These are phyloP conservation scores for Fistulifera solaris DNA, from an alignment of 108 stramenopile genomes.

Conservation along the genomic window DNA sequence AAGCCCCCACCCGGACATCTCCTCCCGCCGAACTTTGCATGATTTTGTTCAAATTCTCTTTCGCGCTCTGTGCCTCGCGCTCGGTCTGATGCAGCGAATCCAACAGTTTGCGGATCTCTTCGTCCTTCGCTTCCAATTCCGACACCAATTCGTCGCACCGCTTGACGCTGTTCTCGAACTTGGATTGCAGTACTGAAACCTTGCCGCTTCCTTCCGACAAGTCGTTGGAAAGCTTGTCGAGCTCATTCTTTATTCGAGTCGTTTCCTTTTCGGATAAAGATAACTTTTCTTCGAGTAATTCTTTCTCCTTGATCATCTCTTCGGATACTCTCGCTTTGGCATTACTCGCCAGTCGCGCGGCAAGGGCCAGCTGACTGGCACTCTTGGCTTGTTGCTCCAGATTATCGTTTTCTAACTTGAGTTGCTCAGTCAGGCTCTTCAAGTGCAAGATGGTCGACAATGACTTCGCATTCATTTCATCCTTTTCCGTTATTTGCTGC, in stretches of 20 bases:
- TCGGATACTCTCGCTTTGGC: slow-evolving; percentile 68
- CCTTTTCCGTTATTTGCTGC: slow-evolving; percentile 75
- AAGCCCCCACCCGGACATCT: slow-evolving; percentile 21
- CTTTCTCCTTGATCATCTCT: slow-evolving; percentile 57
- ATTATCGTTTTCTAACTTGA: slow-evolving; percentile 52
- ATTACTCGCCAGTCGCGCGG: slow-evolving; percentile 73
- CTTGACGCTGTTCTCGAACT: slow-evolving; percentile 33
- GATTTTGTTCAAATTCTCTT: slow-evolving; percentile 16
- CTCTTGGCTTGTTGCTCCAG: slow-evolving; percentile 67
- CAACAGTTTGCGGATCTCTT: slow-evolving; percentile 54
- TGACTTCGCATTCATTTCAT: slow-evolving; percentile 85
- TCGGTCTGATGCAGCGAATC: slow-evolving; percentile 66
- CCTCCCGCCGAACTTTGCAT: slow-evolving; percentile 15
- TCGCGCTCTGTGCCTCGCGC: slow-evolving; percentile 49
- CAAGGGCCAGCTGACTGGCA: slow-evolving; percentile 66
- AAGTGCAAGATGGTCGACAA: slow-evolving; percentile 76
- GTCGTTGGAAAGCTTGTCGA: slow-evolving; percentile 19
- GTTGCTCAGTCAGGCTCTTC: slow-evolving; percentile 66
- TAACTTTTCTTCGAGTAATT: slow-evolving; percentile 26
- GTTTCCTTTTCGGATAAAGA: slow-evolving; percentile 5
- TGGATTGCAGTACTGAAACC: slow-evolving; percentile 30
- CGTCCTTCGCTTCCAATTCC: slow-evolving; percentile 42
- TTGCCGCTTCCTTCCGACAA: slow-evolving; percentile 34
- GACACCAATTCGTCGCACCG: slow-evolving; percentile 68
- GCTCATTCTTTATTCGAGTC: slow-evolving; percentile 22